Evolutionary conservation across 441 rosid genomes (phyloP), one percentile per base, ranked within the genome.

Genomic region (Euphorbia schlechtendalii): DNA sequence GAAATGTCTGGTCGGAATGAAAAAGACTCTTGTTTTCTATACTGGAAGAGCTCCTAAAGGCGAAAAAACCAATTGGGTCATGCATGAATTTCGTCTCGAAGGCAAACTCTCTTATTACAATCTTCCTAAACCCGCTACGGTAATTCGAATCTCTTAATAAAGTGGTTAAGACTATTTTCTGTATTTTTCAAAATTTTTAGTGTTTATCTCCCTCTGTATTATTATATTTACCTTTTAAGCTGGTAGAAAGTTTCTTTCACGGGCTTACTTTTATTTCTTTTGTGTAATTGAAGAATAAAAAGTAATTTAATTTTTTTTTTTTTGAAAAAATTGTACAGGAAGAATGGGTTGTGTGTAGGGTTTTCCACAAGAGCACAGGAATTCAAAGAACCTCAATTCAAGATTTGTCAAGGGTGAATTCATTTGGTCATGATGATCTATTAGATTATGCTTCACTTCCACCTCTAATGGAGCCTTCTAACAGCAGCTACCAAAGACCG

Each of bases 301-400:
- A 8, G 3, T 34, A 34, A 34, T 34, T 34, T 34, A 34, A 34
- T 34, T 32, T 17, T 8, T 38, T n/a, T 48, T 21, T 0, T 17
- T 48, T 48, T 48, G 52, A 48, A 48, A 48, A n/a, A n/a, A n/a
- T n/a, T 24, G 15, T 60, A 21, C 85, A 94, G 98, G 96, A 91
- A 71, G 99, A 87, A 77, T 94, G 99, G 99, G 96, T 85, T 65
- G 99, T 91, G 58, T 75, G 92, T 80, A 86, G 99, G 91, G 83
- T 94, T 80, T 91, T 89, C 58, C 90, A 94, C 82, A 94, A 94
- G 81, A 85, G 75, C 75, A 71, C 77, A 2, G 81, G 84, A 27
- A 72, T 82, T 69, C 83, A 81, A 76, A 87, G 76, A 67, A 77
- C 20, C 41, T 84, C 85, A 64, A 57, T 71, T 51, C 78, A 75